phyloP scores from a whole-genome alignment of 2,329 filamentous ascomycete species.

The Trichoderma asperellum region DNA sequence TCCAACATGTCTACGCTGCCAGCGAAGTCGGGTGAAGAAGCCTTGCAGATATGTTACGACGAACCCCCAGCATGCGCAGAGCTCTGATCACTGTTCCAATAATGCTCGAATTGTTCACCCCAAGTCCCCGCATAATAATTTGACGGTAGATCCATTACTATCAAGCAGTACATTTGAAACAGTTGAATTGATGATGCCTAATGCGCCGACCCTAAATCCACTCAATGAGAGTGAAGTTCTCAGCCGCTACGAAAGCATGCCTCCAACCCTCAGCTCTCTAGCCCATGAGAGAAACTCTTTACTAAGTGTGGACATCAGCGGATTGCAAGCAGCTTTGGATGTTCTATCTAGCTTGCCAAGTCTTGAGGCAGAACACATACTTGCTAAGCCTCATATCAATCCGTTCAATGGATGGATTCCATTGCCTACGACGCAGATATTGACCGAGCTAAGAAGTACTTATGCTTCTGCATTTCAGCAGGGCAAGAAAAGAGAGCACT shows the following conservation, averaged over 20 bases:
- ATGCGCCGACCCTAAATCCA: neutral
- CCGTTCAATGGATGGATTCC: conserved; percentile 4
- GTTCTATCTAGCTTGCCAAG: neutral
- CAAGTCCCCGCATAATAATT: neutral
- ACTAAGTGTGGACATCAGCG: neutral
- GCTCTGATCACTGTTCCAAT: neutral
- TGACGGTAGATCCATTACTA: neutral
- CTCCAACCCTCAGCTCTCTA: neutral
- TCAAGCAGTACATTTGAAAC: neutral
- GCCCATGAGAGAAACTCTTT: neutral
- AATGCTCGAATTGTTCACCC: neutral
- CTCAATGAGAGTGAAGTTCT: neutral
- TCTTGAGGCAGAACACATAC: conserved; percentile 2
- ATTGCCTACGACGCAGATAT: neutral
- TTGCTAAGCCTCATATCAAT: conserved; percentile 7
- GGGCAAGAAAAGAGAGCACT: neutral
- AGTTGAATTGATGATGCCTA: neutral
- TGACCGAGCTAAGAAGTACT: neutral
- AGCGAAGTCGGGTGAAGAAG: conserved; percentile 5
- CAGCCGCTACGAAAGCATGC: neutral
- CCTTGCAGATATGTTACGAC: neutral
- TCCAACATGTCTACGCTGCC: conserved; percentile 2
- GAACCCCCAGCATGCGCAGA: neutral
- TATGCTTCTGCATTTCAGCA: conserved; percentile 1
- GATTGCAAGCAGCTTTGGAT: neutral